These are phyloP conservation scores for Mortierella polycephala DNA, from an alignment of 371 early-diverging fungal species.

Conservation along the genomic window DNA sequence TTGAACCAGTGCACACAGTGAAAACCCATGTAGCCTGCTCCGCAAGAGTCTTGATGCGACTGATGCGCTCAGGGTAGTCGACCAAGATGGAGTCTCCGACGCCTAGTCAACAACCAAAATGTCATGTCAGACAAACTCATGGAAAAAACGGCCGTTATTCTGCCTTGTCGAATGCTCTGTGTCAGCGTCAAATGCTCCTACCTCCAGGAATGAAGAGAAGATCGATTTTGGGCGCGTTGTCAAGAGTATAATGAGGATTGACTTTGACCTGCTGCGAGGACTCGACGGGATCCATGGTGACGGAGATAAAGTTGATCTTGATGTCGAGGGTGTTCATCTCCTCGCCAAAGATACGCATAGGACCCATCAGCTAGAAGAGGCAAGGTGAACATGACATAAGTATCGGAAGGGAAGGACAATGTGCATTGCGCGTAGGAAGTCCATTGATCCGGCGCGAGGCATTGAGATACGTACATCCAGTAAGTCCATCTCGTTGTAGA, in stretches of 20 bases:
- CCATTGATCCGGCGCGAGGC: no score
- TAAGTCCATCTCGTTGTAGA: conserved; percentile 37
- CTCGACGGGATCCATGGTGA: conserved; percentile 13
- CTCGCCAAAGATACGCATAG: conserved; percentile 49
- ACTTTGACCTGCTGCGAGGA: conserved; percentile 24
- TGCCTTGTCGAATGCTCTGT: not conserved
- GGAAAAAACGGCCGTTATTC: not conserved
- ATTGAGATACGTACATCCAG: conserved; percentile 25
- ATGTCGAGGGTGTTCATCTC: conserved; percentile 21
- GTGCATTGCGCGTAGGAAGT: no score
- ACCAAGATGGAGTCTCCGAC: not conserved
- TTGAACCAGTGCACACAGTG: conserved; percentile 55
- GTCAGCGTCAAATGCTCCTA: not conserved
- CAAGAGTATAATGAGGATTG: conserved; percentile 15
- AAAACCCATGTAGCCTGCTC: conserved; percentile 11
- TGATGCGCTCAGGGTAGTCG: not conserved
- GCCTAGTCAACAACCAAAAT: not conserved
- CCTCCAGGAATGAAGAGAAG: conserved; percentile 35
- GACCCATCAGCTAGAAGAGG: not conserved
- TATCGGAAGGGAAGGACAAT: not conserved
- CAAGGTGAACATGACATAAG: no score
- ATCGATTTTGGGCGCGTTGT: conserved; percentile 18
- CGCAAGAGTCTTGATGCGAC: conserved; percentile 1
- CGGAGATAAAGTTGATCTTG: conserved; percentile 22
- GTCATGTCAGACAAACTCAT: not conserved